phyloP scores from a whole-genome alignment of 78 protist species.

The Polysphondylium violaceum region DNA sequence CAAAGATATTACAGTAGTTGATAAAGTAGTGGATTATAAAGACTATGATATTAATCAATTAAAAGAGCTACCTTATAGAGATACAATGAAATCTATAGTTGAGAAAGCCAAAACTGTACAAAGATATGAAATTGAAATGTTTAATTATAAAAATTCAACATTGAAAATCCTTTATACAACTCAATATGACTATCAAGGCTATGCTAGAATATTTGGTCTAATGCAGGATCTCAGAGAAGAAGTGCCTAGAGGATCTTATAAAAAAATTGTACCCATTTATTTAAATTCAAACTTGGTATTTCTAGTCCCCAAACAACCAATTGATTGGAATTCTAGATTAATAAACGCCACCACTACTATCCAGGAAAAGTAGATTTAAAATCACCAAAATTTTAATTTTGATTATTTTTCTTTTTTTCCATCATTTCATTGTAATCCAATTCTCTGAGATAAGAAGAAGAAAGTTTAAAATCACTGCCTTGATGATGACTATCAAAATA shows the following conservation, averaged over 20 bases:
- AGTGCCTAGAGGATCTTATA: conserved; percentile 88
- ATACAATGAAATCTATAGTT: conserved; percentile 1
- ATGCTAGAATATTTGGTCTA: conserved; percentile 51
- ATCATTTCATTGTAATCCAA: conserved; percentile 32
- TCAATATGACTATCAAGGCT: conserved; percentile 18
- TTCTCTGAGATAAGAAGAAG: conserved; percentile 61
- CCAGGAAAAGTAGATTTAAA: not conserved
- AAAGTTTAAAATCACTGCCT: conserved; percentile 41
- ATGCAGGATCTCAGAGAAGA: conserved; percentile 87
- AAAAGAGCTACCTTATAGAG: conserved; percentile 58
- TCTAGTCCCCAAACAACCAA: conserved; percentile 32
- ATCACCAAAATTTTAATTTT: not conserved
- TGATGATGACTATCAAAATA: conserved; percentile 58
- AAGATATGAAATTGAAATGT: conserved; percentile 34
- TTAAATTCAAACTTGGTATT: conserved; percentile 38
- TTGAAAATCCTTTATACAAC: not conserved
- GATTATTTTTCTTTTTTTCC: not conserved
- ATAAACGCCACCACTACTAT: not conserved
- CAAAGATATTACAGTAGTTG: conserved; percentile 36
- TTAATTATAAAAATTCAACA: conserved; percentile 21
- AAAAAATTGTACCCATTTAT: conserved; percentile 86
- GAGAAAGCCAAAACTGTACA: conserved; percentile 28
- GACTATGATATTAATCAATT: not conserved
- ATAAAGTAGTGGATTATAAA: not conserved
- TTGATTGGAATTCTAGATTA: not conserved